Base-by-base conservation (phyloP, 2,329 filamentous ascomycete genomes). In the Colletotrichum simmondsii region DNA sequence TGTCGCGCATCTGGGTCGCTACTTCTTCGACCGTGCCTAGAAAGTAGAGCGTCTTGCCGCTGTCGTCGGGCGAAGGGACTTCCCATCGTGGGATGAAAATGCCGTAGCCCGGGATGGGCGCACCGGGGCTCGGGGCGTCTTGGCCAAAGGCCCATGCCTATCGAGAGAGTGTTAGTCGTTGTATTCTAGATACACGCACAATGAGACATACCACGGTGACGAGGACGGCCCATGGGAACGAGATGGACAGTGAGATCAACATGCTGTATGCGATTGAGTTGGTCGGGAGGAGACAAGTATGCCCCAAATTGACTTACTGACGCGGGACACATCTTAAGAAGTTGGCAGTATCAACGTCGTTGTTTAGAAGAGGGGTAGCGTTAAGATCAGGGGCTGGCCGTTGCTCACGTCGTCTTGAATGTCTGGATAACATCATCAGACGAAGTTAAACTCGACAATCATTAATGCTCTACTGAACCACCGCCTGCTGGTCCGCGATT, bases 1-100 rank as follows among this genome's bases (percentile, higher is more conserved):
- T 42, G 19, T 42, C 58, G 3, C 19, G 49, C 28, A 68, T 12
- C 65, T 56, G 58, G 7, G 24, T 32, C 22, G 32, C 58, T 22
- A 68, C 65, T 19, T 68, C 57, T 46, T 68, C 58, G 19, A 68
- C 32, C 7, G 65, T 68, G 58, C 65, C 65, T 26, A 58, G 32
- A 11, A 68, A 24, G 49, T 24, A 19, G 12, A 68, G 32, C 19
- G n/a, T 62, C 58, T 54, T 32, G 46, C 65, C 65, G 65, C 49
- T 54, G 32, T 26, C 58, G 65, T 62, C 65, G 28, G 65, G 46
- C 8, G 46, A 26, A 11, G 65, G 46, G 19, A 68, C n/a, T 10
- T 56, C 49, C 65, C 65, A 68, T 6, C 65, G 37, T 7, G 65
- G 65, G 5, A 46, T 16, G 49, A 68, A 54, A 24, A 63, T 52